Percentiles rank a stretch among this genome's conserved stretches.
These are phyloP conservation scores for Diophrys appendiculata DNA, from an alignment of 73 alveolate genomes.

Conservation along the genomic window DNA sequence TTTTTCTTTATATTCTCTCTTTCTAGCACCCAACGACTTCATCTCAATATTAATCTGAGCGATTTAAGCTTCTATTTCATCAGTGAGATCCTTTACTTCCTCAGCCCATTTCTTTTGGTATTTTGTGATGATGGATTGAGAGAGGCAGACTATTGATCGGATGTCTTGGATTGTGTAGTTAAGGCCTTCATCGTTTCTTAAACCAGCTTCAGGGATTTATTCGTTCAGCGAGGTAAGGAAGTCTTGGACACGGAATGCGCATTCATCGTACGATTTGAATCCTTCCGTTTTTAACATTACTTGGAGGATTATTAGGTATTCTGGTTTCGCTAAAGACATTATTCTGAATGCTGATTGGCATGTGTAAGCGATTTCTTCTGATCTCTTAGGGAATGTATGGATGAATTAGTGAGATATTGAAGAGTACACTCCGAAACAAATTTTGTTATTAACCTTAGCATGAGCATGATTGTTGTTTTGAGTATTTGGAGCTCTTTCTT, in stretches of 20 bases:
- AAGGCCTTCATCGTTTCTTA: no score
- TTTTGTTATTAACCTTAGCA: constrained; percentile 31
- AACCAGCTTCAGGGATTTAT: no score
- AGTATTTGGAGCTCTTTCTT: no score
- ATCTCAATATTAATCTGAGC: background rate
- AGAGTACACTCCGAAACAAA: constrained; percentile 63
- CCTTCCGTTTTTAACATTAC: constrained; percentile 50
- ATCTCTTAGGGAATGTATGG: constrained; percentile 21
- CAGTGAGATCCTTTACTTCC: no score
- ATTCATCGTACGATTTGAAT: constrained; percentile 30
- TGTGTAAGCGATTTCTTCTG: constrained; percentile 43
- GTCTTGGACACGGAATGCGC: no score
- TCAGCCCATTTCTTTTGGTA: no score
- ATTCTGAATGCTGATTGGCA: constrained; percentile 58
- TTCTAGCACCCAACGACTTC: background rate
- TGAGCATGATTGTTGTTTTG: constrained; percentile 24
- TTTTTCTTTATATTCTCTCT: background rate
- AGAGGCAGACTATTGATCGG: no score
- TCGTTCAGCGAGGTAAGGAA: no score
- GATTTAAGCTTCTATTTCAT: background rate
- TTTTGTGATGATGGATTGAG: no score
- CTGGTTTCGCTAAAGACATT: constrained; percentile 43
- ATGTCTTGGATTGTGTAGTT: no score
- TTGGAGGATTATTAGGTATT: constrained; percentile 20
- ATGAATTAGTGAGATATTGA: constrained; percentile 46